Percentiles rank a stretch among this genome's conserved stretches.
Conservation (phyloP, 108 stramenopile genomes). For the Skeletonema menzelii region DNA sequence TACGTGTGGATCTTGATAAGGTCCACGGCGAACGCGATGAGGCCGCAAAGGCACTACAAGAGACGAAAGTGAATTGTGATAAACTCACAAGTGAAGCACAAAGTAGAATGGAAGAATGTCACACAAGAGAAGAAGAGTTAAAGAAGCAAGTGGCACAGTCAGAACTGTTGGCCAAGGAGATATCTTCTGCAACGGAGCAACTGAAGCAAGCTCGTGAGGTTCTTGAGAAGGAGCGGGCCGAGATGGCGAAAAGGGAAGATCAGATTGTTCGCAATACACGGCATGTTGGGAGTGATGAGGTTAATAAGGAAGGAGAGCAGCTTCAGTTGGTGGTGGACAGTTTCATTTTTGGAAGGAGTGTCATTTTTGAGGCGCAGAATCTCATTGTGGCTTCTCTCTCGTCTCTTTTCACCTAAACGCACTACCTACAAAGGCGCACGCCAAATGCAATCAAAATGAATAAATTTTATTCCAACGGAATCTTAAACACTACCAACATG, state of each 20-base stretch:
- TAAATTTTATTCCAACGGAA: too few relatives aligned
- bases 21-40: not conserved
- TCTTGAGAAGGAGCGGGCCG: not conserved
- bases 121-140: not conserved
- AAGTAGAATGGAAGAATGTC: not conserved
- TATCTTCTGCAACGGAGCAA: not conserved
- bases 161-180: not conserved
- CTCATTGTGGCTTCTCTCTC: too few relatives aligned
- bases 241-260: not conserved
- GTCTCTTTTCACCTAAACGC: too few relatives aligned
- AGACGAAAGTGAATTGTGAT: not conserved
- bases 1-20: not conserved
- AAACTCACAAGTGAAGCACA: not conserved
- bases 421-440: too few relatives aligned
- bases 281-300: too few relatives aligned
- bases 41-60: too few relatives aligned
- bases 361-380: too few relatives aligned
- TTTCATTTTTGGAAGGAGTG: too few relatives aligned
- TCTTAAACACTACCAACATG: too few relatives aligned
- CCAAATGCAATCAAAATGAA: too few relatives aligned
- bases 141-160: not conserved
- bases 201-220: not conserved
- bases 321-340: too few relatives aligned
- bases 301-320: too few relatives aligned
- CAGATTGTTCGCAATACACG: not conserved